These are phyloP conservation scores for Spergularia marina DNA, from an alignment of 148 eudicot species.

Conservation along the genomic window DNA sequence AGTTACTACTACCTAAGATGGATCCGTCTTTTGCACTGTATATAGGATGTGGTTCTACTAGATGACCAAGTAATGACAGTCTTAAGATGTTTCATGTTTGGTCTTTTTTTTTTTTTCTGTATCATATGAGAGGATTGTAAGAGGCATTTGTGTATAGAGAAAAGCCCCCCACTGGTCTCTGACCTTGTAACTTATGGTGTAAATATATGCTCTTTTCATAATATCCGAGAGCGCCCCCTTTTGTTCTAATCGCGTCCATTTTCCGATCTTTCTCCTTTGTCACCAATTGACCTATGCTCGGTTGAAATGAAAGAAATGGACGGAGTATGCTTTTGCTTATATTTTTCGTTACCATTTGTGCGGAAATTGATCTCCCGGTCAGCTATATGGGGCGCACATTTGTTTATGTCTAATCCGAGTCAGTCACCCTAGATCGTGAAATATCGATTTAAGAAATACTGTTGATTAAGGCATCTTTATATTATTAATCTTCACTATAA, in stretches of 20 bases:
- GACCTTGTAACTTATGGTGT: slow-evolving; percentile 34
- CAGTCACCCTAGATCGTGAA: too few relatives aligned
- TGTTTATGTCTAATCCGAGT: too few relatives aligned
- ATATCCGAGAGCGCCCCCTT: background rate
- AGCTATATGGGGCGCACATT: too few relatives aligned
- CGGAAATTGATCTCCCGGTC: too few relatives aligned
- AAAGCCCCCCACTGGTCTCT: slow-evolving; percentile 27
- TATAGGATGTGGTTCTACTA: slow-evolving; percentile 33
- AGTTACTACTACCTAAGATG: slow-evolving; percentile 7
- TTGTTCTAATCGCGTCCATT: background rate
- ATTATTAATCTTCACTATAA: background rate
- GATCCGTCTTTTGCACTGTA: slow-evolving; percentile 26
- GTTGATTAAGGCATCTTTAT: too few relatives aligned
- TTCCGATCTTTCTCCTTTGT: background rate
- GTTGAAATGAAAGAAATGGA: too few relatives aligned
- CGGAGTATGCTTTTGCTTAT: too few relatives aligned
- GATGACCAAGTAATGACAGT: background rate
- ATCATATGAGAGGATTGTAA: slow-evolving; percentile 29
- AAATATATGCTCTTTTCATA: slow-evolving; percentile 21
- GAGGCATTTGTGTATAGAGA: slow-evolving; percentile 29
- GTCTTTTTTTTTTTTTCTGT: slow-evolving; percentile 15
- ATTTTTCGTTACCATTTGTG: too few relatives aligned
- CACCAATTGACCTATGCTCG: too few relatives aligned
- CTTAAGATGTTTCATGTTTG: background rate
- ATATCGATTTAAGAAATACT: too few relatives aligned